These are phyloP conservation scores for Kodamaea sagamina DNA, from an alignment of 805 yeast genomes.

Conservation along the genomic window DNA sequence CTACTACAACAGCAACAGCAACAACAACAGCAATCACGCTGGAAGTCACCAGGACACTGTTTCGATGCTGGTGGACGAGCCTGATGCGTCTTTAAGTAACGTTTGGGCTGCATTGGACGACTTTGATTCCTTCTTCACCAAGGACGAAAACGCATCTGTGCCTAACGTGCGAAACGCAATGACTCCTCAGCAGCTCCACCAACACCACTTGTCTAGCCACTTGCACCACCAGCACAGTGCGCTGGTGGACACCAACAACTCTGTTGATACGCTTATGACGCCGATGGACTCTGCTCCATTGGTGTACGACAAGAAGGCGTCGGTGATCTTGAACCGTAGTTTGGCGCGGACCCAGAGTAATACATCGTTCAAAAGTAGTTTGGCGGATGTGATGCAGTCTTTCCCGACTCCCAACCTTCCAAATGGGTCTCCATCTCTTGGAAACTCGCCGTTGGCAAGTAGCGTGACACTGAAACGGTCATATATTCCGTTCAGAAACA, in stretches of 20 bases:
- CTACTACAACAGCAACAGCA: slow-evolving; percentile 37
- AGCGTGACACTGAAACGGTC: slow-evolving; percentile 29
- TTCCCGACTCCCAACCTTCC: slow-evolving; percentile 1
- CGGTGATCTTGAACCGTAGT: slow-evolving; percentile 70
- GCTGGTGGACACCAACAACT: slow-evolving; percentile 64
- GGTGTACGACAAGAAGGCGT: slow-evolving; percentile 76
- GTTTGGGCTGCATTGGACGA: slow-evolving; percentile 94
- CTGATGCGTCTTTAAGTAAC: slow-evolving; percentile 76
- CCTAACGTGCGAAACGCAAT: slow-evolving; percentile 11
- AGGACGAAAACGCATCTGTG: slow-evolving; percentile 38
- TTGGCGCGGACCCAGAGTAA: slow-evolving; percentile 74
- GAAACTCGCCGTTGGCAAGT: slow-evolving; percentile 12
- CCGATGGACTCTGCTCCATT: slow-evolving; percentile 75
- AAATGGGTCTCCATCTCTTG: slow-evolving; percentile 13
- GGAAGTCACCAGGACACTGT: slow-evolving; percentile 40
- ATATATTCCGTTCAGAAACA: slow-evolving; percentile 44
- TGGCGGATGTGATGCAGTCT: slow-evolving; percentile 59
- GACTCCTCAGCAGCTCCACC: slow-evolving; percentile 17
- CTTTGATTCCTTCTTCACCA: slow-evolving; percentile 84
- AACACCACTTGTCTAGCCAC: slow-evolving; percentile 8
- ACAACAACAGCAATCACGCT: slow-evolving; percentile 29
- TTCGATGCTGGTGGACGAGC: slow-evolving; percentile 56
- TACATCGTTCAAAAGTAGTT: slow-evolving; percentile 71
- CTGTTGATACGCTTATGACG: slow-evolving; percentile 40
- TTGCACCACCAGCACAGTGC: slow-evolving; percentile 46